Percentiles rank a stretch among this genome's conserved stretches.
Evolutionary conservation across 176 grass and related monocot species (phyloP).

Genomic region (Phoenix dactylifera): DNA sequence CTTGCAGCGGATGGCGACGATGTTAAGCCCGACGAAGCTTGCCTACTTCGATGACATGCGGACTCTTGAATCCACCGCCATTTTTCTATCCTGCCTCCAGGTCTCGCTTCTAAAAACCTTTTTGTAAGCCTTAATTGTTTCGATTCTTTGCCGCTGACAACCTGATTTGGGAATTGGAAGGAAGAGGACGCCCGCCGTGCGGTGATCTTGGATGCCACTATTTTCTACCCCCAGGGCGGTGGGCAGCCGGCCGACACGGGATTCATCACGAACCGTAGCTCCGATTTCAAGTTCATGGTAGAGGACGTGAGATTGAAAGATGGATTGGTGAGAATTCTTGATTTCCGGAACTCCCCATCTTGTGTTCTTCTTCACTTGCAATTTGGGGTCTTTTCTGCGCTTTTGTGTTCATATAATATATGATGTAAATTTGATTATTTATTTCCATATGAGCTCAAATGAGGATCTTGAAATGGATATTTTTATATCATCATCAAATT

Average conservation of each 20-base stretch:
- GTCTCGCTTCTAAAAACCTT: conserved; percentile 9
- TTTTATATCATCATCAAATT: no score
- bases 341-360: no score
- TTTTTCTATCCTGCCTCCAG: conserved; percentile 35
- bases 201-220: conserved; percentile 57
- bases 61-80: conserved; percentile 38
- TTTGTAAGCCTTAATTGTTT: background rate
- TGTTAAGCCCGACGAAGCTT: conserved; percentile 37
- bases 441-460: no score
- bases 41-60: conserved; percentile 80
- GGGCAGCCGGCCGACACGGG: conserved; percentile 77
- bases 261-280: conserved; percentile 16
- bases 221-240: conserved; percentile 90
- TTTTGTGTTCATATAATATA: no score
- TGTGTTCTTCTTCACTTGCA: no score
- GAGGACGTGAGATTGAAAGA: conserved; percentile 74
- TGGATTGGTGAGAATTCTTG: conserved; percentile 43
- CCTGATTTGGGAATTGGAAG: conserved; percentile 13
- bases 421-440: no score
- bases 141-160: conserved; percentile 1
- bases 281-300: conserved; percentile 51
- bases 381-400: no score
- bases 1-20: conserved; percentile 19
- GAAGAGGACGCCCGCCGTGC: conserved; percentile 44
- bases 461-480: no score